These are phyloP conservation scores for Phaeosphaeria sp. DNA, from an alignment of 2,329 filamentous ascomycete genomes.

Conservation along the genomic window DNA sequence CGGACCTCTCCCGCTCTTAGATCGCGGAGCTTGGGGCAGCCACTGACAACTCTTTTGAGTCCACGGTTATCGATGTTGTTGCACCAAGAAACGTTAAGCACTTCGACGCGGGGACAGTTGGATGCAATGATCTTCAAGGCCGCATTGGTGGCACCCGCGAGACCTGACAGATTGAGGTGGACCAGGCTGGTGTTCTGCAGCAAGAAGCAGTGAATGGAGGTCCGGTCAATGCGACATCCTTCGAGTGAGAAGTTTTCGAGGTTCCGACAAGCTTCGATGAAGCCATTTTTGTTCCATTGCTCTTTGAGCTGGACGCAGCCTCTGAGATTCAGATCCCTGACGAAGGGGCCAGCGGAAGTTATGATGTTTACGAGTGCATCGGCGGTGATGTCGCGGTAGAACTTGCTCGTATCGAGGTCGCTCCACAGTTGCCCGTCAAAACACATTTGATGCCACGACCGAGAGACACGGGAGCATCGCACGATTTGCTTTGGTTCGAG, in stretches of 20 bases:
- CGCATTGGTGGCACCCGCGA: constrained; percentile 79
- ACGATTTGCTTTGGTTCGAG: constrained; percentile 83
- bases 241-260: constrained; percentile 87
- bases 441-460: constrained; percentile 79
- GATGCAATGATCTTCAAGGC: constrained; percentile 86
- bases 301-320: constrained; percentile 90
- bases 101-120: constrained; percentile 80
- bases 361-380: constrained; percentile 86
- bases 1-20: constrained; percentile 81
- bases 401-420: constrained; percentile 79
- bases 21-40: constrained; percentile 76
- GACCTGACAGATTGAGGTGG: constrained; percentile 85
- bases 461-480: constrained; percentile 76
- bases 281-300: constrained; percentile 75
- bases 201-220: constrained; percentile 77
- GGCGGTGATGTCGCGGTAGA: constrained; percentile 85
- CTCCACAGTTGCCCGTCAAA: constrained; percentile 96
- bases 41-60: constrained; percentile 73
- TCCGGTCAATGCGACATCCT: constrained; percentile 84
- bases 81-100: constrained; percentile 93
- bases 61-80: constrained; percentile 81
- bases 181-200: constrained; percentile 78
- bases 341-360: constrained; percentile 82
- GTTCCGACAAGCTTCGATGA: constrained; percentile 86
- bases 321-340: constrained; percentile 86